Evolutionary conservation across 2,329 filamentous ascomycete species (phyloP).

Genomic region (Ilyonectria robusta): DNA sequence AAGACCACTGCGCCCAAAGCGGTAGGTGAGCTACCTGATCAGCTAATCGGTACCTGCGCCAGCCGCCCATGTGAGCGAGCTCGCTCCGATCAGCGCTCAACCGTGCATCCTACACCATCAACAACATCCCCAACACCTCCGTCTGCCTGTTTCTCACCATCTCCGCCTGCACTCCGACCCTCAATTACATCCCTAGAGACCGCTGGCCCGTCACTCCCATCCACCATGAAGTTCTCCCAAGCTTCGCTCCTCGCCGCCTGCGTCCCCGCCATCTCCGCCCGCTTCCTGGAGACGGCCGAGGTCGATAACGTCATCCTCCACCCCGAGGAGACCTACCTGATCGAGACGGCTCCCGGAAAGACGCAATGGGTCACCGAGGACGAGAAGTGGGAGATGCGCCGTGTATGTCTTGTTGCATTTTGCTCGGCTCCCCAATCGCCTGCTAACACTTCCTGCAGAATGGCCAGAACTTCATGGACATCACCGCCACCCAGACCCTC

Average conservation of each 20-base stretch:
- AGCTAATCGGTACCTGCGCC: slow-evolving; percentile 15
- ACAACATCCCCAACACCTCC: background rate
- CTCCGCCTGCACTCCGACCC: background rate
- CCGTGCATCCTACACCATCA: slow-evolving; percentile 12
- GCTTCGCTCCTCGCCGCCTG: slow-evolving; percentile 68
- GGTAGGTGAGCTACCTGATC: slow-evolving; percentile 12
- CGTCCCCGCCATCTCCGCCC: slow-evolving; percentile 68
- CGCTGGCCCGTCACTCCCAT: background rate
- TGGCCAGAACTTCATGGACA: slow-evolving; percentile 93
- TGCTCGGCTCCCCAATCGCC: no score
- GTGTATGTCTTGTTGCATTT: slow-evolving; percentile 67
- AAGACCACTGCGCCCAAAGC: slow-evolving; percentile 17
- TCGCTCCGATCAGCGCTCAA: slow-evolving; percentile 11
- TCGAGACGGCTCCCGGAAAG: slow-evolving; percentile 88
- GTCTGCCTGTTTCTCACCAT: slow-evolving; percentile 3
- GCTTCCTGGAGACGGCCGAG: slow-evolving; percentile 69
- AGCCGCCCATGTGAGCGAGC: slow-evolving; percentile 16
- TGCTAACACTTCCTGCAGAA: slow-evolving; percentile 65
- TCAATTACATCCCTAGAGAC: background rate
- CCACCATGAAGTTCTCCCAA: slow-evolving; percentile 66
- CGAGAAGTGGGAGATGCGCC: slow-evolving; percentile 91
- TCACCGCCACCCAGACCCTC: slow-evolving; percentile 79
- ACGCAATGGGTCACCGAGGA: slow-evolving; percentile 92
- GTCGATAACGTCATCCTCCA: slow-evolving; percentile 65
- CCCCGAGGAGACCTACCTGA: slow-evolving; percentile 68